These are phyloP conservation scores for Nadsonia starkeyi-henricii DNA, from an alignment of 1,139 yeast species.

Conservation along the genomic window DNA sequence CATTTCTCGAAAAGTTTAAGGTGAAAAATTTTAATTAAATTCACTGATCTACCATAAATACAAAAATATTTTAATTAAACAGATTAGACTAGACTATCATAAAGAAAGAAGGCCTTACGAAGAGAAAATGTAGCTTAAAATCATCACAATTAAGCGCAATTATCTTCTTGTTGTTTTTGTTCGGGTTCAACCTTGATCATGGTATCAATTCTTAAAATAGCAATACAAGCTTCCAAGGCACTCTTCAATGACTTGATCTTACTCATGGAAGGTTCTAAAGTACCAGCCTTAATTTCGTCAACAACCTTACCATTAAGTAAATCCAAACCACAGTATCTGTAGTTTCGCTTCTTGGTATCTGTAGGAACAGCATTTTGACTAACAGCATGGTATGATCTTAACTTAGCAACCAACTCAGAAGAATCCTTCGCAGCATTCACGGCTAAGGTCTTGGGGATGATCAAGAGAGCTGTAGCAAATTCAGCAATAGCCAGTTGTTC, in stretches of 20 bases:
- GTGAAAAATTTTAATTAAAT: no score
- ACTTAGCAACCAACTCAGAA: constrained; percentile 83
- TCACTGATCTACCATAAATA: no score
- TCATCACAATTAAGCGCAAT: neutral
- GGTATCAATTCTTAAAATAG: constrained; percentile 93
- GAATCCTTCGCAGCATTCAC: constrained; percentile 97
- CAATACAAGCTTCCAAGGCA: constrained; percentile 96
- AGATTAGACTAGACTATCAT: no score
- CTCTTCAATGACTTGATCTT: constrained; percentile 86
- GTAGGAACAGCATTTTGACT: constrained; percentile 75
- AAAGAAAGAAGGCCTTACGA: no score
- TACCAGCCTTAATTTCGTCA: constrained; percentile 73
- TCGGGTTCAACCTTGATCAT: constrained; percentile 97
- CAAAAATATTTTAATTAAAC: no score
- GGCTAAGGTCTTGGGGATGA: constrained; percentile 94
- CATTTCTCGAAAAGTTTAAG: no score
- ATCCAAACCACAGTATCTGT: constrained; percentile 87
- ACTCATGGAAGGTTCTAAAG: constrained; percentile 87
- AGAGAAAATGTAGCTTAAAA: no score
- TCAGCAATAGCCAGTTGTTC: constrained; percentile 98
- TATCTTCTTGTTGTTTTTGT: constrained; percentile 51
- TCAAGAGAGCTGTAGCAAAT: constrained; percentile 78
- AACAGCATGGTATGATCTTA: constrained; percentile 94
- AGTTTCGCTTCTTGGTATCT: constrained; percentile 70
- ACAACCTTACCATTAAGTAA: constrained; percentile 82